Evolutionary conservation across 331 rosid genomes (phyloP), one percentile per base, ranked within the genome.

Genomic region (Rosa hybrid): DNA sequence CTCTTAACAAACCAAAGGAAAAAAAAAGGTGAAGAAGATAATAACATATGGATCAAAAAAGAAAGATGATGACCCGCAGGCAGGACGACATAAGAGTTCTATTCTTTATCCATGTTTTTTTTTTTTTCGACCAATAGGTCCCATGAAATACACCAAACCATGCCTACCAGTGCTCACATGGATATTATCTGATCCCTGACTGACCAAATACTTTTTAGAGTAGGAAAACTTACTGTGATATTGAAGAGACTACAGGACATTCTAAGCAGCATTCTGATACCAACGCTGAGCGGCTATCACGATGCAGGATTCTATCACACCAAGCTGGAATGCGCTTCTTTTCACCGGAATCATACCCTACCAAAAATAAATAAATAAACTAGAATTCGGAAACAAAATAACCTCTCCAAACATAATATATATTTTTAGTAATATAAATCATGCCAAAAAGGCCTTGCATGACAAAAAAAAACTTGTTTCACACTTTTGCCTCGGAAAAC

Each of bases 291-390:
- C 97, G 89, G 84, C 92, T 88, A 80, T 95, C 98, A 76, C 98
- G 98, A 81, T 92, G 92, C 63, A 95, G 80, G 82, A 95, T 92
- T 90, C 98, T 87, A 89, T 95, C 98, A 77, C 98, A 95, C 98
- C 98, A 95, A 69, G 99, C 99, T 76, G 99, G 99, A 77, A 93
- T 84, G 49, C 99, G 98, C 91, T 91, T 95, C 92, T 95, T 95
- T 83, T 95, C 99, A 81, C 99, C 98, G 74, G 99, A 92, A 90
- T 95, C 98, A 92, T 92, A 92, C 62, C 99, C 99, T 93, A 60
- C 67, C 74, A 75, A 77, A 17, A 46, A 12, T 63, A 16, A 83
- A 30, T 30, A 53, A 56, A 48, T 4, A 49, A 34, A 50, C 49
- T 38, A 48, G n/a, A 74, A 27, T 69, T 74, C 53, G 38, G 44